These are phyloP conservation scores for Alternaria brassicae DNA, from an alignment of 2,329 filamentous ascomycete species.

Conservation along the genomic window DNA sequence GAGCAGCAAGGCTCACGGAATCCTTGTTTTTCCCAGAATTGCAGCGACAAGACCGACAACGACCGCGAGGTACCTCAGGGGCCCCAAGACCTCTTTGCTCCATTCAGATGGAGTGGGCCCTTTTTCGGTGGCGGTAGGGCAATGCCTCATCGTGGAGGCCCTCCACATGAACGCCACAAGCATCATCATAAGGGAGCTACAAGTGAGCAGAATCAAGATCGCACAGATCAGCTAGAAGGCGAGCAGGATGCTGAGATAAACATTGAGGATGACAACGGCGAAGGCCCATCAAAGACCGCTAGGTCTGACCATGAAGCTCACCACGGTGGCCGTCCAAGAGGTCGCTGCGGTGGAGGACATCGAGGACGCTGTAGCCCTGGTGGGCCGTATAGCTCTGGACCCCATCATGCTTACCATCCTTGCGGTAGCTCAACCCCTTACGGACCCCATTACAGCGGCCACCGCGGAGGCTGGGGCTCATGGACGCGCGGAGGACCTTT, in stretches of 20 bases:
- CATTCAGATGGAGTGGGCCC: conserved; percentile 47
- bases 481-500: conserved; percentile 31
- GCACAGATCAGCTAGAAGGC: conserved; percentile 8
- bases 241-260: conserved; percentile 26
- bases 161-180: conserved; percentile 32
- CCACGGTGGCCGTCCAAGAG: conserved; percentile 16
- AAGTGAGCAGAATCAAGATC: conserved; percentile 9
- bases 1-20: conserved; percentile 56
- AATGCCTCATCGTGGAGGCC: conserved; percentile 41
- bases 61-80: conserved; percentile 29
- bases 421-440: conserved; percentile 17
- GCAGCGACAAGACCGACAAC: conserved; percentile 34
- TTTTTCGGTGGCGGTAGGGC: conserved; percentile 35
- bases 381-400: conserved; percentile 27
- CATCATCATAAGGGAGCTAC: conserved; percentile 26
- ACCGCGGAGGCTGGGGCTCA: conserved; percentile 36
- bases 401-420: conserved; percentile 20
- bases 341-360: conserved; percentile 28
- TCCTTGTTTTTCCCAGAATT: conserved; percentile 54
- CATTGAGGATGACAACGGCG: conserved; percentile 35
- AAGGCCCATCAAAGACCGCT: conserved; percentile 39
- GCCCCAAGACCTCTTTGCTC: conserved; percentile 32
- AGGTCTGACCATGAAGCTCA: conserved; percentile 34
- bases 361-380: conserved; percentile 35
- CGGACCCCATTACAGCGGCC: conserved; percentile 21